Evolutionary conservation across 371 early-diverging fungal species (phyloP), one percentile per base, ranked within the genome.

Genomic region (Saksenaea oblongispora): DNA sequence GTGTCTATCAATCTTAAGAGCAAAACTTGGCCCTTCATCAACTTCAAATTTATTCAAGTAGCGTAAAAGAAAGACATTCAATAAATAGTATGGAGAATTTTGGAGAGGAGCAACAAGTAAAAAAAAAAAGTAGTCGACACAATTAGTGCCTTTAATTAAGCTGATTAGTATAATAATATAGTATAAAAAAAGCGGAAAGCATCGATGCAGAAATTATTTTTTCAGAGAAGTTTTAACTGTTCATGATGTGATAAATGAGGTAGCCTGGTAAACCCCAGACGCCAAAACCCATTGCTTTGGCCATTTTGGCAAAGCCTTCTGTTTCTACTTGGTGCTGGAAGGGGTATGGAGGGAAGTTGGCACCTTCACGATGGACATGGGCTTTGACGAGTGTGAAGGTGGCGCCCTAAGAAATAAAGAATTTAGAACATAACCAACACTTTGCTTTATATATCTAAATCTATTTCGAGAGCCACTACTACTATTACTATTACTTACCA

Each of bases 291-390:
- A 85, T 75, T 1, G 80, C 78, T 65, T 86, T 88, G 31, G 90
- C 89, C 70, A 89, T 83, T 60, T 87, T 88, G 26, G 89, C 90
- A 71, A 91, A 81, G 0, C 91, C 92, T 76, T 90, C 92, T 9
- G 91, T 90, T 67, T 91, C 91, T 5, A 90, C 78, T 56, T 80
- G 76, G 47, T 80, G 78, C 34, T 80, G 73, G 58, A 71, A 80
- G 7, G 70, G 54, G 58, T 65, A 80, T 0, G 81, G 63, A 17
- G 81, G 81, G 51, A 80, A 80, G 34, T 71, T 76, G 37, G 87
- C 83, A 5, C 90, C 91, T 39, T 82, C 79, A 5, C 89, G 88
- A 66, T 89, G 89, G 2, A 91, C 87, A 42, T 79, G 73, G 14
- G 89, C 87, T 61, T 86, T 87, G 47, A 89, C 87, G 18, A 80